Evolutionary conservation across 208 protist genomes (phyloP), one percentile per base, ranked within the genome.

Genomic region (Trypanosoma boissoni): DNA sequence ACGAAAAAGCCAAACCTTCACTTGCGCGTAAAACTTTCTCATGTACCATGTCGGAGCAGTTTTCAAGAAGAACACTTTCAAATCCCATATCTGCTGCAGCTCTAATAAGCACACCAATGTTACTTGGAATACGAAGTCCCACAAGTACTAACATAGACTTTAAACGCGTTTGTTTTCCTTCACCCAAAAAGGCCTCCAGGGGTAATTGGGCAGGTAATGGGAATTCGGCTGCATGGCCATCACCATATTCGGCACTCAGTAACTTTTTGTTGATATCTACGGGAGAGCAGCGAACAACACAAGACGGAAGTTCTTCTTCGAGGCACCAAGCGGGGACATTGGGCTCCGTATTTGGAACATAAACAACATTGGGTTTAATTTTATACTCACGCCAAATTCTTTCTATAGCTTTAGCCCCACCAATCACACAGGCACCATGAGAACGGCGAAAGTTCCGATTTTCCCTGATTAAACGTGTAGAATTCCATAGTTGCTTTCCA

Each of bases 11-110:
- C 24, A 76, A 63, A 27, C 87, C 87, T n/a, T 82, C 81, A 64
- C 87, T 90, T 9, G 83, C 83, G n/a, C 87, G 87, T 37, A 94
- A 43, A 39, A 88, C 84, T 62, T 94, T 94, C 65, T 94, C 87
- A 32, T 88, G 69, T 29, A 82, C 76, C 8, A 77, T 44, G 63
- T 94, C 87, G 1, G 76, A 74, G 64, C 84, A 88, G 73, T 87
- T 72, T 8, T 84, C 59, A 41, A 94, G 75, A 24, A 91, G 51
- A 5, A 87, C 77, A 9, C 75, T 75, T 24, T 83, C 78, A 70
- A 83, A 94, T 36, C 78, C 80, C 68, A 87, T 77, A 34, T 88
- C 83, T 28, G 78, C 79, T 3, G 87, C 87, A 1, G 83, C 83
- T 14, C 81, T 73, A 36, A 94, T 58, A 28, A 94, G 76, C 28